A percentile compares a stretch with the other conserved stretches of the same genome.
These are phyloP conservation scores for Coemansia sp. DNA, from an alignment of 192 early-diverging fungal genomes.

Conservation along the genomic window DNA sequence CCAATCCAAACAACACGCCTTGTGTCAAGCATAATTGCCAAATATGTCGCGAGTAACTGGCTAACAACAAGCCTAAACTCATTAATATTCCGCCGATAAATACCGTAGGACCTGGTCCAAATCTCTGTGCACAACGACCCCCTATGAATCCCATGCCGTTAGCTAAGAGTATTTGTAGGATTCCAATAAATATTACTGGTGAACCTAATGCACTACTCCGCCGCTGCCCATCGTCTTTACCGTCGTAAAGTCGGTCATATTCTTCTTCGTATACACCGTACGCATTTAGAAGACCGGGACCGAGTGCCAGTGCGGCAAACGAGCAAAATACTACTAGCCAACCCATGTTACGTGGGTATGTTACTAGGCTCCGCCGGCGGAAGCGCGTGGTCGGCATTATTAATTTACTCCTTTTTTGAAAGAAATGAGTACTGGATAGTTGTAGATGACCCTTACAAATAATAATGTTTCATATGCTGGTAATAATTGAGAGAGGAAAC, in stretches of 20 bases:
- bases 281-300: constrained; percentile 48
- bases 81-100: constrained; percentile 51
- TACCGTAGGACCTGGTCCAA: constrained; percentile 50
- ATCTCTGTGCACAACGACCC: constrained; percentile 26
- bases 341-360: constrained; percentile 48
- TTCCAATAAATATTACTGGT: constrained; percentile 52
- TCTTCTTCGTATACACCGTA: constrained; percentile 57
- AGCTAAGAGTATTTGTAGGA: constrained; percentile 48
- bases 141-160: constrained; percentile 52
- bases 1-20: constrained; percentile 68
- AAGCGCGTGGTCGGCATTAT: constrained; percentile 15
- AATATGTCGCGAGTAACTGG: constrained; percentile 60
- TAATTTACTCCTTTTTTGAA: background rate
- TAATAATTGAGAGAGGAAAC: background rate
- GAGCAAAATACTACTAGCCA: constrained; percentile 50
- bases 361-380: constrained; percentile 36
- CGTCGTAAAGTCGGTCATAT: constrained; percentile 46
- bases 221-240: constrained; percentile 34
- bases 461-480: background rate
- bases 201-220: constrained; percentile 28
- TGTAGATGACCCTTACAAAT: background rate
- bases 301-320: constrained; percentile 42
- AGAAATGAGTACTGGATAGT: background rate
- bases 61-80: constrained; percentile 60
- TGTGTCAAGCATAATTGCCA: constrained; percentile 74